These are phyloP conservation scores for Heritiera littoralis DNA, from an alignment of 345 rosid genomes.

Conservation along the genomic window DNA sequence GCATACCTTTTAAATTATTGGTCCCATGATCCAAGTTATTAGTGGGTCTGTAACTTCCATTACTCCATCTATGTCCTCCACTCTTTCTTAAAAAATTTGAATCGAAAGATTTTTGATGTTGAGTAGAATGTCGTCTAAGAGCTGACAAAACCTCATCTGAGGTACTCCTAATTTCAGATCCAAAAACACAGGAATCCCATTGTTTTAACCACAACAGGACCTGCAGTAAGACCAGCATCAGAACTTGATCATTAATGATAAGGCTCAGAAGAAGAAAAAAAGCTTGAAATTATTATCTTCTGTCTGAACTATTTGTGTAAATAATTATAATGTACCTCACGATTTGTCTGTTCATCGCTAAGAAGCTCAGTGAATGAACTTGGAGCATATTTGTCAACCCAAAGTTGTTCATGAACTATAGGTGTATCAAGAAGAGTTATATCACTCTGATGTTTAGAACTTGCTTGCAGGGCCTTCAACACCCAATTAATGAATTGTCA, in stretches of 20 bases:
- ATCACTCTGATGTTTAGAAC: constrained; percentile 54
- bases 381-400: constrained; percentile 97
- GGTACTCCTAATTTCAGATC: constrained; percentile 90
- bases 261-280: background rate
- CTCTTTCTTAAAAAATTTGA: constrained; percentile 50
- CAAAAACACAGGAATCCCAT: constrained; percentile 98
- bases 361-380: constrained; percentile 93
- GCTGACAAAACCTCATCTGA: constrained; percentile 85
- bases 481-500: constrained; percentile 25
- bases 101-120: constrained; percentile 51
- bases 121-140: constrained; percentile 77
- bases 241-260: constrained; percentile 5
- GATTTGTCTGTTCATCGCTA: constrained; percentile 95
- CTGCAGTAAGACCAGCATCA: constrained; percentile 40
- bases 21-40: constrained; percentile 38
- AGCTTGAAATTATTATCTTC: constrained; percentile 1
- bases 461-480: constrained; percentile 71
- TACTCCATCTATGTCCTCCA: constrained; percentile 48
- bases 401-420: constrained; percentile 61
- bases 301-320: constrained; percentile 9
- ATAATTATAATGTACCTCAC: constrained; percentile 60
- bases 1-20: constrained; percentile 39
- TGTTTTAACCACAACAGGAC: constrained; percentile 95
- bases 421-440: constrained; percentile 43
- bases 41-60: constrained; percentile 43